Conservation (phyloP, 129 eudicot genomes). For the Logfia minima region DNA sequence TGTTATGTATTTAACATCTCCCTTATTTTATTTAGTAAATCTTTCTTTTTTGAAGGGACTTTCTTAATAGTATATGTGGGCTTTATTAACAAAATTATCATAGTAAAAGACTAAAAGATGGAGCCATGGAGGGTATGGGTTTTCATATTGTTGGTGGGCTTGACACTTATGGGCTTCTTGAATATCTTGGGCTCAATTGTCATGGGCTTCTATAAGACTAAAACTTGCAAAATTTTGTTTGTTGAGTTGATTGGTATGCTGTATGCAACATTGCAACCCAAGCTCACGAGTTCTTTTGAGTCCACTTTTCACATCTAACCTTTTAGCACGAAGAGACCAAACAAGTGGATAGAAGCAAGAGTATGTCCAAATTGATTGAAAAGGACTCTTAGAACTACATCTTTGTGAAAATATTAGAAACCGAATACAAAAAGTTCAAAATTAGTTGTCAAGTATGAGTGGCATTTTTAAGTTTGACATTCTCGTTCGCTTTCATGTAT, state of each 20-base stretch:
- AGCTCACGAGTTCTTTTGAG: background rate
- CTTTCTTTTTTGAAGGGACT: too few relatives aligned
- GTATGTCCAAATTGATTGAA: background rate
- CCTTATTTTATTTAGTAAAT: background rate
- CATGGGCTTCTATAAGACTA: too few relatives aligned
- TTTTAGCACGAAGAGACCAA: background rate
- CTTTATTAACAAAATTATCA: too few relatives aligned
- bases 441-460: slow-evolving; percentile 7
- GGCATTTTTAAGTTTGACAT: slow-evolving; percentile 28
- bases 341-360: background rate
- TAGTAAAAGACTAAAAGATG: too few relatives aligned
- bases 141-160: too few relatives aligned
- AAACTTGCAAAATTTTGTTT: too few relatives aligned
- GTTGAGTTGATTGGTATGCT: too few relatives aligned
- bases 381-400: slow-evolving; percentile 11
- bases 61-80: too few relatives aligned
- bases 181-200: too few relatives aligned
- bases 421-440: slow-evolving; percentile 24
- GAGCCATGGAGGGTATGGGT: background rate
- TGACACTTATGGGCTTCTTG: too few relatives aligned
- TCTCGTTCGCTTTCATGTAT: slow-evolving; percentile 17
- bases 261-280: too few relatives aligned
- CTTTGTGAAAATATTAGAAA: slow-evolving; percentile 8
- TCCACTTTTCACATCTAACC: background rate
- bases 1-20: background rate